These are phyloP conservation scores for Eucalyptus marginata DNA, from an alignment of 345 rosid genomes.

Conservation along the genomic window DNA sequence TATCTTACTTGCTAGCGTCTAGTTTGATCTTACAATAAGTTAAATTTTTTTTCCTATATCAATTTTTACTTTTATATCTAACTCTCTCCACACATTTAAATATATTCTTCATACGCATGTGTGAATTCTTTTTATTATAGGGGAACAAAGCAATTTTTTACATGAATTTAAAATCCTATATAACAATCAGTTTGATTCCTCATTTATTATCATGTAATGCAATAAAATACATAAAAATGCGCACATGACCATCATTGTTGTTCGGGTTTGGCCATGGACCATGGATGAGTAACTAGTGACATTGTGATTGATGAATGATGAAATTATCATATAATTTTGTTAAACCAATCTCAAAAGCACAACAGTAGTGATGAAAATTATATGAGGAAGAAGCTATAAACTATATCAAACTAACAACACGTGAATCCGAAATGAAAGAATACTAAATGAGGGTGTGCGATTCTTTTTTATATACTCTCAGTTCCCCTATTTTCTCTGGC, in stretches of 20 bases:
- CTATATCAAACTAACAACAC: not conserved
- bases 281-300: not conserved
- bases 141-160: not conserved
- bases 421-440: not conserved
- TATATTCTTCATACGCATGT: not conserved
- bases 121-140: fast-evolving
- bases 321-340: too few species aligned
- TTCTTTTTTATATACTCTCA: not conserved
- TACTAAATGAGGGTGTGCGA: not conserved
- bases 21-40: too few species aligned
- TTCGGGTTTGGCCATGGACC: not conserved
- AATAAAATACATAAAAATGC: not conserved
- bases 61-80: too few species aligned
- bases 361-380: not conserved
- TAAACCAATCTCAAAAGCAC: too few species aligned
- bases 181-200: not conserved
- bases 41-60: too few species aligned
- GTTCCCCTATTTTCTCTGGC: not conserved
- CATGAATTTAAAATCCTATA: too few species aligned
- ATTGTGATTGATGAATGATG: not conserved
- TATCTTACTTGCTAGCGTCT: not conserved
- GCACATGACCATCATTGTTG: not conserved
- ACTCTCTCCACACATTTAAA: too few species aligned
- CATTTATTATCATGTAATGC: not conserved
- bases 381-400: not conserved